Percentiles rank a stretch among this genome's conserved stretches.
Evolutionary conservation across 352 stramenopile species (phyloP).

Genomic region (Phytophthora hibernalis): DNA sequence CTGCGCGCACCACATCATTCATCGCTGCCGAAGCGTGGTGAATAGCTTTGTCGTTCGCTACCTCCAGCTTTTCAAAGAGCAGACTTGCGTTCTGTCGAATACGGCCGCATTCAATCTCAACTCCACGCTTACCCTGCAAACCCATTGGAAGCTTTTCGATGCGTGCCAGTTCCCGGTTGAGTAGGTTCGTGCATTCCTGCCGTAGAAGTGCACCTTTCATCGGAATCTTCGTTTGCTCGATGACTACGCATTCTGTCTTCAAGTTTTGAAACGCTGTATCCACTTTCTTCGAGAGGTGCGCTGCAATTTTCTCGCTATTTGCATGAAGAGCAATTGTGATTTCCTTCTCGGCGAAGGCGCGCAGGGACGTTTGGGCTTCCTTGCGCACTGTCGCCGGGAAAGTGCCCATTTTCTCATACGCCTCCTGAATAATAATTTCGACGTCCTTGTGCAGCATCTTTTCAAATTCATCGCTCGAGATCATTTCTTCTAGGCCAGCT

Average conservation of each 20-base stretch:
- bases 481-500: slow-evolving; percentile 61
- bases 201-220: slow-evolving; percentile 64
- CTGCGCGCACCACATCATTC: slow-evolving; percentile 57
- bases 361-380: slow-evolving; percentile 64
- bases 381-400: slow-evolving; percentile 61
- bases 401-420: slow-evolving; percentile 56
- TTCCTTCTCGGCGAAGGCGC: slow-evolving; percentile 66
- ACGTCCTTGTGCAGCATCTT: slow-evolving; percentile 62
- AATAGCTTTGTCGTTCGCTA: slow-evolving; percentile 77
- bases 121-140: slow-evolving; percentile 49
- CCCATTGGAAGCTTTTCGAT: slow-evolving; percentile 60
- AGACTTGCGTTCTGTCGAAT: slow-evolving; percentile 66
- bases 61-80: slow-evolving; percentile 78
- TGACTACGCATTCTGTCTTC: slow-evolving; percentile 57
- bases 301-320: slow-evolving; percentile 73
- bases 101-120: slow-evolving; percentile 65
- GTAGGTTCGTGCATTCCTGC: slow-evolving; percentile 57
- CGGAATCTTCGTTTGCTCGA: slow-evolving; percentile 67
- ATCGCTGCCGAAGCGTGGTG: slow-evolving; percentile 60
- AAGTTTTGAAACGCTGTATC: slow-evolving; percentile 64
- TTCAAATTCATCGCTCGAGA: slow-evolving; percentile 66
- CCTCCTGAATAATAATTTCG: slow-evolving; percentile 62
- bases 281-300: slow-evolving; percentile 59
- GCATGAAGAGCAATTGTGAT: slow-evolving; percentile 72
- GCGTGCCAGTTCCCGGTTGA: slow-evolving; percentile 53